Percentiles rank a stretch among this genome's conserved stretches.
phyloP scores from a whole-genome alignment of 192 early-diverging fungal genomes.

The Chytriomyces confervae region DNA sequence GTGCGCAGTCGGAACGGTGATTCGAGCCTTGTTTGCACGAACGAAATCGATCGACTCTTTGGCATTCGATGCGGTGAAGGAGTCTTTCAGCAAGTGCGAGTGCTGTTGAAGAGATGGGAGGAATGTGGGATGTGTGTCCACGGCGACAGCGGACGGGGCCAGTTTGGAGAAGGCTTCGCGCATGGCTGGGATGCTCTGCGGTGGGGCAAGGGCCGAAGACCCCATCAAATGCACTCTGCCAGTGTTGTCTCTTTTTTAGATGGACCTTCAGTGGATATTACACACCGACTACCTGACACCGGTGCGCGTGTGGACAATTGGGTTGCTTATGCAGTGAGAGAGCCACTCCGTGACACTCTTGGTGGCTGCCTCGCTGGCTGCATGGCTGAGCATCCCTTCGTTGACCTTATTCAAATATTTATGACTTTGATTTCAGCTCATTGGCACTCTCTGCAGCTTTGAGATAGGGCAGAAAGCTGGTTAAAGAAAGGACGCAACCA shows the following conservation, averaged over 20 bases:
- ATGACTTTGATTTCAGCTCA: no score
- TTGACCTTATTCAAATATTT: no score
- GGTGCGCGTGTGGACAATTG: no score
- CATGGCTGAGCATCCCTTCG: no score
- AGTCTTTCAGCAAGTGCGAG: neutral
- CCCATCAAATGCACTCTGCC: constrained; percentile 4
- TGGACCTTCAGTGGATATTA: no score
- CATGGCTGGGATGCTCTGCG: neutral
- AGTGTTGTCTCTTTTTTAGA: neutral
- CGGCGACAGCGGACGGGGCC: neutral
- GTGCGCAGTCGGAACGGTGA: neutral
- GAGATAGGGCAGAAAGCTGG: no score
- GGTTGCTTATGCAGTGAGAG: no score
- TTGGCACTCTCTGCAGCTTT: no score
- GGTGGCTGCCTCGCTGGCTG: no score
- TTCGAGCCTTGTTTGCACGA: neutral
- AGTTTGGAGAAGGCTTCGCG: neutral
- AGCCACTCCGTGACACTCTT: no score
- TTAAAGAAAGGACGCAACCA: no score
- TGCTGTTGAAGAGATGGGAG: neutral
- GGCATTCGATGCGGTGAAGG: neutral
- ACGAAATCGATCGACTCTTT: neutral
- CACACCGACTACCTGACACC: no score
- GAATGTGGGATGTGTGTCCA: neutral
- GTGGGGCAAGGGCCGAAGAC: neutral